These are phyloP conservation scores for Colletotrichum siamense DNA, from an alignment of 2,329 filamentous ascomycete species.

Conservation along the genomic window DNA sequence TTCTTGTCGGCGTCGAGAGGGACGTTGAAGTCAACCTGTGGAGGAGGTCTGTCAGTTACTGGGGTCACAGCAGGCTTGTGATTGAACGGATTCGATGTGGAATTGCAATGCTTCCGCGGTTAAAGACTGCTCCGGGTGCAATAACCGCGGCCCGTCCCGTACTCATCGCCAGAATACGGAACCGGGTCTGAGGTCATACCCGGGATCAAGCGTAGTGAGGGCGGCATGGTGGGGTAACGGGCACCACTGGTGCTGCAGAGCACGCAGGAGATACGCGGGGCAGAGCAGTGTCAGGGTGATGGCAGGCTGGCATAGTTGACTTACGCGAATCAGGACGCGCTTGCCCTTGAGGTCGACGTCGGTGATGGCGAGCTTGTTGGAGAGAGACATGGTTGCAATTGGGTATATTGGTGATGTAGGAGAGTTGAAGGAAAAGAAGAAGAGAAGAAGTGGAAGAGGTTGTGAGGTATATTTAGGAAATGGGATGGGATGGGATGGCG, in stretches of 20 bases:
- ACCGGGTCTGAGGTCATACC: conserved; percentile 7
- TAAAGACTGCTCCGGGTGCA: background rate
- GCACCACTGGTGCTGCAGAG: background rate
- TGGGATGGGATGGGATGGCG: conserved; percentile 16
- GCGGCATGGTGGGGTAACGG: conserved; percentile 16
- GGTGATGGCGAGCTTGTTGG: conserved; percentile 96
- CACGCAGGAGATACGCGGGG: background rate
- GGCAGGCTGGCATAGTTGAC: conserved; percentile 37
- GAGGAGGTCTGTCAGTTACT: conserved; percentile 25
- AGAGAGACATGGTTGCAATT: conserved; percentile 83
- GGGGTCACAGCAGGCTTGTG: background rate
- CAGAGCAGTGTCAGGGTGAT: background rate
- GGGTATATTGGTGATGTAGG: conserved; percentile 19
- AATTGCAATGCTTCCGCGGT: background rate
- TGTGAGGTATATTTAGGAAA: conserved; percentile 24
- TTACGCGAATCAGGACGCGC: conserved; percentile 94
- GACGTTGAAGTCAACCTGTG: conserved; percentile 98
- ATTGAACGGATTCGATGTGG: background rate
- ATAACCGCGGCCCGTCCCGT: conserved; percentile 15
- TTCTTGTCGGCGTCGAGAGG: conserved; percentile 92
- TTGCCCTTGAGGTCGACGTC: conserved; percentile 98
- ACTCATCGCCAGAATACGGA: conserved; percentile 20
- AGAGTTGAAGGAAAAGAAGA: conserved; percentile 27
- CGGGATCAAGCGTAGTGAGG: conserved; percentile 1
- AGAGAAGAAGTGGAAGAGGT: conserved; percentile 20